Percentiles rank a stretch among this genome's conserved stretches.
These are phyloP conservation scores for Neurospora sp. DNA, from an alignment of 495 filamentous ascomycete species.

Conservation along the genomic window DNA sequence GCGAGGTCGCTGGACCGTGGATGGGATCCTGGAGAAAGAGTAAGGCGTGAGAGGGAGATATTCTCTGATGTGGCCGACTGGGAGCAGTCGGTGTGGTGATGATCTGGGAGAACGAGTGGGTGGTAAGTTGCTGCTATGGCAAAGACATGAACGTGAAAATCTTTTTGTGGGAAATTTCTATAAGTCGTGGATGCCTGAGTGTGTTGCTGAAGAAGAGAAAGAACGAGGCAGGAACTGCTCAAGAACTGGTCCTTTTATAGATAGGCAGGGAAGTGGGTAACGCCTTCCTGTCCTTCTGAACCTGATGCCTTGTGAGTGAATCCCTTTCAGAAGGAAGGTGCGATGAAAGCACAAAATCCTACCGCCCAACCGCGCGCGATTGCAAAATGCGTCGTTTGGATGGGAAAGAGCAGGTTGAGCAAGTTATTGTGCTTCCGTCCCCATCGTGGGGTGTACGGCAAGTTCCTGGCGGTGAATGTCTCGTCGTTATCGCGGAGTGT, in stretches of 20 bases:
- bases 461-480: background rate
- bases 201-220: background rate
- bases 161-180: background rate
- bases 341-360: background rate
- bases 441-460: background rate
- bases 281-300: background rate
- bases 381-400: background rate
- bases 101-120: background rate
- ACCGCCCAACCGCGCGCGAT: background rate
- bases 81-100: background rate
- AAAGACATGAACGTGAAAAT: background rate
- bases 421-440: background rate
- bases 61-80: background rate
- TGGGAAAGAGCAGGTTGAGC: background rate
- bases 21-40: background rate
- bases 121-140: background rate
- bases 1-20: background rate
- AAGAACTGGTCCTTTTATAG: background rate
- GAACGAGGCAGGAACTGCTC: background rate
- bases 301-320: background rate
- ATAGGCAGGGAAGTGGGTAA: background rate
- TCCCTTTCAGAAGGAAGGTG: background rate
- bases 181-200: background rate
- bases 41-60: background rate
- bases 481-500: background rate